A percentile compares a stretch with the other conserved stretches of the same genome.
Evolutionary conservation across 1,284 basidiomycete species (phyloP).

Genomic region (Cryptococcus sp.): DNA sequence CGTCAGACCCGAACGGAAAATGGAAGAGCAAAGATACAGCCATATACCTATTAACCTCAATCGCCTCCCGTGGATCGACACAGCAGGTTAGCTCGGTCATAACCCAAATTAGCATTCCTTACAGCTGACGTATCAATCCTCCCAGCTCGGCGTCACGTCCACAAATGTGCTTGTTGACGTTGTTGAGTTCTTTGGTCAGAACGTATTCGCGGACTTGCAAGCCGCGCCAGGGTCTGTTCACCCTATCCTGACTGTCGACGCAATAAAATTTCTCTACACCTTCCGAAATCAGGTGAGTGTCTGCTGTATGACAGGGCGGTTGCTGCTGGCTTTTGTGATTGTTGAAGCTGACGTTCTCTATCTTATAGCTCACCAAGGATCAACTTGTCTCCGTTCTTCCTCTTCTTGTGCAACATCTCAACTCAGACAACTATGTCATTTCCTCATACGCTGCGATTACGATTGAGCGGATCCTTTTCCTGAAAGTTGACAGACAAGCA

Average conservation of each 20-base stretch:
- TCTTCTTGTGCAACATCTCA: constrained; percentile 79
- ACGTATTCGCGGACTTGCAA: constrained; percentile 86
- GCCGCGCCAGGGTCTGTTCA: constrained; percentile 68
- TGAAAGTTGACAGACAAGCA: constrained; percentile 72
- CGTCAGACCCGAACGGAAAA: constrained; percentile 63
- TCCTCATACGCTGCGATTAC: constrained; percentile 64
- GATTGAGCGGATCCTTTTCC: constrained; percentile 83
- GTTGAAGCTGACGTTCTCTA: not conserved
- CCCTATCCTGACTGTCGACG: constrained; percentile 92
- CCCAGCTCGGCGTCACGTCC: constrained; percentile 84
- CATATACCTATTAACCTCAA: constrained; percentile 88
- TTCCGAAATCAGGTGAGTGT: constrained; percentile 84
- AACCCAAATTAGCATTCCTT: too few relatives aligned
- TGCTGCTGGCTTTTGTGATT: not conserved
- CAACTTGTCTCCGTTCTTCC: constrained; percentile 91
- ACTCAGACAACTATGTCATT: constrained; percentile 77
- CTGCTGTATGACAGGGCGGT: not conserved
- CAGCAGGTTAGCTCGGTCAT: constrained; percentile 60
- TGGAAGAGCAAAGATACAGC: constrained; percentile 97
- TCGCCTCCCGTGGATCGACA: constrained; percentile 86
- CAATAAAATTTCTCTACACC: constrained; percentile 89
- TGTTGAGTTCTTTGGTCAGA: constrained; percentile 90
- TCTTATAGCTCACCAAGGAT: constrained; percentile 78
- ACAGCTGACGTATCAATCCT: not conserved
- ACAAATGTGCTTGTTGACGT: constrained; percentile 91